These are phyloP conservation scores for Triticum monococcum DNA, from an alignment of 176 grass and related monocot species.

Conservation along the genomic window DNA sequence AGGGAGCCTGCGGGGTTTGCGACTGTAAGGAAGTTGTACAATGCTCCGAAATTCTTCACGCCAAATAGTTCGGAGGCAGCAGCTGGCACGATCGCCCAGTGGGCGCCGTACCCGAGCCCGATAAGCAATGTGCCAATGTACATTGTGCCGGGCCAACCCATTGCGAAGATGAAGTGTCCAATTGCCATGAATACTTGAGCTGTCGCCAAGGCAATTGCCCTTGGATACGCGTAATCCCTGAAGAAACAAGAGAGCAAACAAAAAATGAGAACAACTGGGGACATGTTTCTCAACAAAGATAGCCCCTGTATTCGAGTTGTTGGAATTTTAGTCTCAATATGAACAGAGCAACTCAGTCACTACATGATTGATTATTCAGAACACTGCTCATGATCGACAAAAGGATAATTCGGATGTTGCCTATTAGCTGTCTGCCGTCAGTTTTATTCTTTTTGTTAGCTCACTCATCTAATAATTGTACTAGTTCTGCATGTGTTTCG, in stretches of 20 bases:
- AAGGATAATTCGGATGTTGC: background rate
- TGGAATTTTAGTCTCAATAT: background rate
- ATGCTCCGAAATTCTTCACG: conserved; percentile 64
- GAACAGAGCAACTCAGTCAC: background rate
- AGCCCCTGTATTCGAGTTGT: background rate
- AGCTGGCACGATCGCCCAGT: conserved; percentile 62
- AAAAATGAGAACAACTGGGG: background rate
- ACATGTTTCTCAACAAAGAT: background rate
- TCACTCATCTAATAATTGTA: background rate
- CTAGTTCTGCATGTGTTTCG: background rate
- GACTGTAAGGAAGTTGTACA: conserved; percentile 60
- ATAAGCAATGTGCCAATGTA: conserved; percentile 55
- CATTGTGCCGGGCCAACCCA: conserved; percentile 66
- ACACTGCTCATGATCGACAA: conserved; percentile 11
- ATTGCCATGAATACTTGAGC: conserved; percentile 78
- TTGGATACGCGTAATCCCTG: conserved; percentile 85
- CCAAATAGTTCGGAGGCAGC: conserved; percentile 68
- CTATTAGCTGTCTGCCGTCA: background rate
- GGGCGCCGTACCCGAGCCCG: conserved; percentile 55
- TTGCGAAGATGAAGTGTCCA: conserved; percentile 80
- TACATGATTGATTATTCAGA: background rate
- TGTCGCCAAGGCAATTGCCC: conserved; percentile 66
- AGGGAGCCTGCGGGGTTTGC: conserved; percentile 84
- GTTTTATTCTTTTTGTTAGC: background rate
- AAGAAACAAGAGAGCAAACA: background rate